Percentiles rank a stretch among this genome's conserved stretches.
These are phyloP conservation scores for Craterostigma plantagineum DNA, from an alignment of 257 asterid species.

Conservation along the genomic window DNA sequence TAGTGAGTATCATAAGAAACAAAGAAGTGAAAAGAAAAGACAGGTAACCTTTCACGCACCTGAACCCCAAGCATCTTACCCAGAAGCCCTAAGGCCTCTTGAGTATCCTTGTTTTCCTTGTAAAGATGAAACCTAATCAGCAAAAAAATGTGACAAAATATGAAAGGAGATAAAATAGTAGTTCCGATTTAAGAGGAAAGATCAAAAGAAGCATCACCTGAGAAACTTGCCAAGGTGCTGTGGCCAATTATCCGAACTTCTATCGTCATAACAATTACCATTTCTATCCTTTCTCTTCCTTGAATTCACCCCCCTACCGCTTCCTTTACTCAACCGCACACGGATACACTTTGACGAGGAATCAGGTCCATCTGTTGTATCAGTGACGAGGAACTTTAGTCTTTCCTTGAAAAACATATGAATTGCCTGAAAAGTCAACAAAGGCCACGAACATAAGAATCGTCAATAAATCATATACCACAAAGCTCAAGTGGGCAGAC, in stretches of 20 bases:
- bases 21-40: slow-evolving; percentile 7
- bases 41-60: slow-evolving; percentile 25
- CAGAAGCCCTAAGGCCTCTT: slow-evolving; percentile 76
- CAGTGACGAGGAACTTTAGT: slow-evolving; percentile 76
- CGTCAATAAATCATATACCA: slow-evolving; percentile 11
- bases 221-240: slow-evolving; percentile 71
- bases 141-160: not conserved
- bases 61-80: slow-evolving; percentile 89
- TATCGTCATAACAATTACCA: slow-evolving; percentile 54
- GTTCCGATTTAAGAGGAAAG: slow-evolving; percentile 5
- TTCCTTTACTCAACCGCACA: slow-evolving; percentile 50
- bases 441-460: not conserved
- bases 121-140: slow-evolving; percentile 67
- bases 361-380: slow-evolving; percentile 81
- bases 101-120: slow-evolving; percentile 98
- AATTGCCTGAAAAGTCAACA: slow-evolving; percentile 41
- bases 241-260: slow-evolving; percentile 90
- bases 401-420: slow-evolving; percentile 88
- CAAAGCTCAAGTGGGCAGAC: slow-evolving; percentile 2
- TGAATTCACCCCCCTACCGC: slow-evolving; percentile 35
- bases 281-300: slow-evolving; percentile 75
- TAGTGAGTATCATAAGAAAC: no score
- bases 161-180: no score
- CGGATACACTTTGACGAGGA: slow-evolving; percentile 71
- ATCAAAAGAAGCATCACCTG: slow-evolving; percentile 33